Base-by-base conservation (phyloP, 352 stramenopile genomes). In the Phytophthora uliginosa region DNA sequence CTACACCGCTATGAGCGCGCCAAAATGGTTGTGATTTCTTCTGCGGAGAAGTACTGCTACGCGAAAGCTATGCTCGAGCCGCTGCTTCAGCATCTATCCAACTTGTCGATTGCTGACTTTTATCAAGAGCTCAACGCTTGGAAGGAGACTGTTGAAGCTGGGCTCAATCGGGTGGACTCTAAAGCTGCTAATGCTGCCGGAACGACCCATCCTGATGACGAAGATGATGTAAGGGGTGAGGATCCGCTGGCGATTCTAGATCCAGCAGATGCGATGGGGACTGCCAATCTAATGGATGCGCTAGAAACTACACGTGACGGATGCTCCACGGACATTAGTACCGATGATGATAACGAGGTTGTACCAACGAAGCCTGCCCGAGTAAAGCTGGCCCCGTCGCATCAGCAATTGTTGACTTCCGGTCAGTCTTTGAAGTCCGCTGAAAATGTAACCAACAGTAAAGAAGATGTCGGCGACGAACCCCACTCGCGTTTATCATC, bases 141-240 rank as follows among this genome's bases (percentile, higher is more conserved):
- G 48, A 62, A 66, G 26, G 64, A 66, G 7, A 71, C 24, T 7
- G 22, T 71, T 40, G 34, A 71, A 31, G 18, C n/a, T 4, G 54
- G 45, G 34, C 24, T 71, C 1, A 2, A 22, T 40, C 24, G 55
- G 12, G 0, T 17, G 7, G 36, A 48, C 13, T 48, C 5, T 48
- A 15, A 48, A 20, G 4, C 15, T 48, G 18, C 6, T 9, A 22
- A 20, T 20, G 36, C 36, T 17, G 13, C 1, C 4, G 20, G n/a
- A 20, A 50, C 8, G 1, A 1, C 3, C 31, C 18, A 57, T 62
- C 15, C 7, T 28, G 17, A 54, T 42, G 3, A 45, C 1, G 22
- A 24, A 4, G 31, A 47, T n/a, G 36, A 59, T 55, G 31, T 17
- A 42, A 28, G 28, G 7, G 51, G n/a, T 5, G 56, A 34, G 10